Conservation (phyloP, 2,329 filamentous ascomycete genomes). For the Aspergillus ustus region DNA sequence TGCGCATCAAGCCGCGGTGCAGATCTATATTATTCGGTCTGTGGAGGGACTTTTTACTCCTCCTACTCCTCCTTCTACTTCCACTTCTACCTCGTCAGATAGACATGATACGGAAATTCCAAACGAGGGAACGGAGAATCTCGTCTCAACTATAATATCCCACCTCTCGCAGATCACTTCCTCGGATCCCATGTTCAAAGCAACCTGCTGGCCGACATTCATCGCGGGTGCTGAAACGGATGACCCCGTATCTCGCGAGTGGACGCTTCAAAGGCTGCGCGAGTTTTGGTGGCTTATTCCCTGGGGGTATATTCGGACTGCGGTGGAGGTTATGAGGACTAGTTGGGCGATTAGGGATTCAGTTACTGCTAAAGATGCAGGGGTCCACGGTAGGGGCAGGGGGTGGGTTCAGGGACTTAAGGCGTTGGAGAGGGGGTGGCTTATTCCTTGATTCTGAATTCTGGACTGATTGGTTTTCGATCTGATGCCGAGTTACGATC, state of each 20-base stretch:
- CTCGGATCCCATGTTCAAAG: conserved; percentile 13
- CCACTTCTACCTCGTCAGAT: too few species aligned
- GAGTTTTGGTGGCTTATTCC: conserved; percentile 8
- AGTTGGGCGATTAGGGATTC: conserved; percentile 12
- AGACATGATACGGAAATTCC: background rate
- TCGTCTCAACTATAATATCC: background rate
- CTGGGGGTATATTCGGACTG: conserved; percentile 16
- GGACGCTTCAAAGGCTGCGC: background rate
- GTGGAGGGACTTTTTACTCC: background rate
- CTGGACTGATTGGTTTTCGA: background rate
- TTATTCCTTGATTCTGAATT: background rate
- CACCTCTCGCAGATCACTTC: background rate
- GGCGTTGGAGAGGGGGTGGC: background rate
- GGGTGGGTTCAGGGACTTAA: conserved; percentile 1
- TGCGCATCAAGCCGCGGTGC: background rate
- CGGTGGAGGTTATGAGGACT: conserved; percentile 11
- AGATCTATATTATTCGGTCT: background rate
- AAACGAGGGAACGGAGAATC: background rate
- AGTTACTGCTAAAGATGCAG: too few species aligned
- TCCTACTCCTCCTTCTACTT: too few species aligned
- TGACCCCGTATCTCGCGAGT: background rate
- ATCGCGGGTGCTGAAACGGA: conserved; percentile 14
- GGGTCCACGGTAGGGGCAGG: background rate
- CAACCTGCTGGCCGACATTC: conserved; percentile 16
- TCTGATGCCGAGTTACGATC: too few species aligned